phyloP scores from a whole-genome alignment of 768 basidiomycete species.

The Russula sp. region DNA sequence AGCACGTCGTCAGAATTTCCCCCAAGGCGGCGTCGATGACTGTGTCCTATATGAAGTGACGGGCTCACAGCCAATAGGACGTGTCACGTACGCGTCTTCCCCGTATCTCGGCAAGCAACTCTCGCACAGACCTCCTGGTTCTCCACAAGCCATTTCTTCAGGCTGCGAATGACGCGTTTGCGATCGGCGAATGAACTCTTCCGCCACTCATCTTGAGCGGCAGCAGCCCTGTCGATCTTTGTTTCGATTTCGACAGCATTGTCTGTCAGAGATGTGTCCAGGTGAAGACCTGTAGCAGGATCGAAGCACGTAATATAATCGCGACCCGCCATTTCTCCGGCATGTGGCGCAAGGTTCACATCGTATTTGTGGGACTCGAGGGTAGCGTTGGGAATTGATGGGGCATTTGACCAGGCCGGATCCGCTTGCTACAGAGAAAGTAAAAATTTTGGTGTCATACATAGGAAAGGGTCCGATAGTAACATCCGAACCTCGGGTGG shows the following conservation, averaged over 20 bases:
- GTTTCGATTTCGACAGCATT: conserved; percentile 58
- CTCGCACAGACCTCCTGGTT: conserved; percentile 84
- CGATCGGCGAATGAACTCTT: conserved; percentile 72
- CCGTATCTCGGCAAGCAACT: conserved; percentile 89
- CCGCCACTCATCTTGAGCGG: conserved; percentile 70
- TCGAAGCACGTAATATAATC: conserved; percentile 89
- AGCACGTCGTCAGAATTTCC: conserved; percentile 91
- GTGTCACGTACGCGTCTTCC: conserved; percentile 75
- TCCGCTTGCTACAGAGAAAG: conserved; percentile 24
- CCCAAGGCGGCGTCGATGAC: conserved; percentile 93
- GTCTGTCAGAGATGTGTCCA: conserved; percentile 74
- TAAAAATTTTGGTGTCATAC: background rate
- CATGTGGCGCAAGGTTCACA: conserved; percentile 46
- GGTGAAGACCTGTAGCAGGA: conserved; percentile 80
- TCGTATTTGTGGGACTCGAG: conserved; percentile 61
- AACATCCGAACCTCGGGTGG: conserved; percentile 50
- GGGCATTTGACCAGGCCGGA: conserved; percentile 45
- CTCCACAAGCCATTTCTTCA: conserved; percentile 89
- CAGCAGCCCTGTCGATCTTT: conserved; percentile 62
- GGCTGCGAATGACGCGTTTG: conserved; percentile 74
- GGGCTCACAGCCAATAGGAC: background rate
- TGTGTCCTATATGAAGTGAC: conserved; percentile 30
- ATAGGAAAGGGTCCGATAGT: background rate
- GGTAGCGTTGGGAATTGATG: conserved; percentile 49
- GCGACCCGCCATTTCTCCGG: conserved; percentile 38